Percentiles rank a stretch among this genome's conserved stretches.
Conservation (phyloP, 1,284 basidiomycete species). For the Ceratobasidium sp. region DNA sequence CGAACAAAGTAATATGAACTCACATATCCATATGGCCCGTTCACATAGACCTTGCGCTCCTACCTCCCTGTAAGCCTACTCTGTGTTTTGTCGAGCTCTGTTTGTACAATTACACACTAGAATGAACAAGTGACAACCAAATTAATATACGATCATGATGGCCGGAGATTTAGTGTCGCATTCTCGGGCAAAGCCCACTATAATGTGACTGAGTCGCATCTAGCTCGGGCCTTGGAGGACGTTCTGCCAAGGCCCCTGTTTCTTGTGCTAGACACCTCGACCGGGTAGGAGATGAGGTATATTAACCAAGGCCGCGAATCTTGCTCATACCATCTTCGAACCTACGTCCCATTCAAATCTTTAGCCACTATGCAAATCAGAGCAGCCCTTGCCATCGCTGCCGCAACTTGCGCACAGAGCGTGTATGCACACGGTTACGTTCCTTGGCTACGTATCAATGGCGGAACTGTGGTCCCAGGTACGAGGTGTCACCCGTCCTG, state of each 20-base stretch:
- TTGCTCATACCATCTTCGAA: background rate
- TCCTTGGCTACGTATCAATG: slow-evolving; percentile 34
- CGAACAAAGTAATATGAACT: slow-evolving; percentile 55
- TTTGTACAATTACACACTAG: background rate
- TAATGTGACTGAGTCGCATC: background rate
- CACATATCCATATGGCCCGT: background rate
- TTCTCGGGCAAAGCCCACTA: background rate
- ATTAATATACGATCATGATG: background rate
- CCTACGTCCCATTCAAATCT: background rate
- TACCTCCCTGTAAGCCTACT: background rate
- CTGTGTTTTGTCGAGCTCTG: background rate
- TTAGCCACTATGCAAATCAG: slow-evolving; percentile 1
- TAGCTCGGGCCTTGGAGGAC: too few relatives aligned
- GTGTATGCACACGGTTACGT: slow-evolving; percentile 26
- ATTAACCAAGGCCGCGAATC: background rate
- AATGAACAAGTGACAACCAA: slow-evolving; percentile 5
- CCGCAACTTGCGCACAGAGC: background rate
- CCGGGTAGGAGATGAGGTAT: too few relatives aligned
- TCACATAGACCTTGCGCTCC: background rate
- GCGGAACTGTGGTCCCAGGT: slow-evolving; percentile 8
- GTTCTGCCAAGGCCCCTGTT: background rate
- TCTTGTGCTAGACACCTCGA: background rate
- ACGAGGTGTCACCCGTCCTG: background rate
- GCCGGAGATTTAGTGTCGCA: slow-evolving; percentile 14
- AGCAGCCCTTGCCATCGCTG: background rate